Base-by-base conservation (phyloP, 495 filamentous ascomycete species). In the Terfezia boudieri region DNA sequence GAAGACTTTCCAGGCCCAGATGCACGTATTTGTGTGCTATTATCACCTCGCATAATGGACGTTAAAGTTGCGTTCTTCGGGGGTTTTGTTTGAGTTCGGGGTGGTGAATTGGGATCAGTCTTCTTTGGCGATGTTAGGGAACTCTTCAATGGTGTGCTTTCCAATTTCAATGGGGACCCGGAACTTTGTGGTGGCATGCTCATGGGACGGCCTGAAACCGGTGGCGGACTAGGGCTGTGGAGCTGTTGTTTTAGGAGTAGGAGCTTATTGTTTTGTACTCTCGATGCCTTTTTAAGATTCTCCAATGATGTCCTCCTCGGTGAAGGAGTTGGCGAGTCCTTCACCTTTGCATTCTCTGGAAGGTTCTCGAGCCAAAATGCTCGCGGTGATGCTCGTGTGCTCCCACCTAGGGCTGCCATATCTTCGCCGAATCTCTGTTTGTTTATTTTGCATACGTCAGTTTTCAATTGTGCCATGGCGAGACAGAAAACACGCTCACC, bases 231-330 rank as follows among this genome's bases (percentile, higher is more conserved):
- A 14, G 41, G 41, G 41, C 41, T n/a, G 83, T 71, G 10, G 86
- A 86, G 61, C 94, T 86, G 66, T 94, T 94, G 85, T 61, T 89
- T 76, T 62, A 85, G 83, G 20, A 20, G 20, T 2, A 85, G 26
- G 60, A 94, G 84, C 73, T 95, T 88, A 73, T 87, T 90, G 70
- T 94, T 96, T 70, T 90, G 93, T 52, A 98, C 90, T 43, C 90
- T 82, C 41, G 89, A 94, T 4, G 83, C 86, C 59, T 82, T 81
- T 71, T 95, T 92, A 55, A 98, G 69, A 51, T 86, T 85, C 68
- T 98, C 90, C 55, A 96, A 81, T 10, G 89, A 95, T 6, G 86
- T 81, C 58, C 89, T 70, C 53, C 82, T 82, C 26, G 84, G 79
- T 12, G 86, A 87, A 37, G 81, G 76, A 32, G 79, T 72, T 57